phyloP scores from a whole-genome alignment of 768 basidiomycete species.

The Tulasnella sp. region DNA sequence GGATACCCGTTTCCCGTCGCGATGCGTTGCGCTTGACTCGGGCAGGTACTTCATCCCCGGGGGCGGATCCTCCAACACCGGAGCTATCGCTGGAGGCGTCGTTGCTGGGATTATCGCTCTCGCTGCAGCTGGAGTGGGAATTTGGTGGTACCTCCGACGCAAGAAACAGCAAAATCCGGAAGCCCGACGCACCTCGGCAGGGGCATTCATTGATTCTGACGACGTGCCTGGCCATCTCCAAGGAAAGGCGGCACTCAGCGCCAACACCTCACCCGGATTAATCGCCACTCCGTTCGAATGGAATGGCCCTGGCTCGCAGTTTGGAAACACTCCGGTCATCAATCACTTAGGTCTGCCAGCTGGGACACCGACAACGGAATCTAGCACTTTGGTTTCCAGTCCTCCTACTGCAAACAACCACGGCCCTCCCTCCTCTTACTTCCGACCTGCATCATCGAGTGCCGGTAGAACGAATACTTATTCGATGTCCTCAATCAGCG shows the following conservation, averaged over 20 bases:
- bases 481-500: constrained; percentile 13
- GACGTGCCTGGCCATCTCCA: background rate
- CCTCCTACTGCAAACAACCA: background rate
- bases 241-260: background rate
- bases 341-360: background rate
- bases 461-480: background rate
- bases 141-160: background rate
- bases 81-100: background rate
- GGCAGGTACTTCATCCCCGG: constrained; percentile 16
- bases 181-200: background rate
- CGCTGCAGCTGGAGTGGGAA: background rate
- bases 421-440: constrained; percentile 6
- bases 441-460: background rate
- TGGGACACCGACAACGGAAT: background rate
- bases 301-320: constrained; percentile 12
- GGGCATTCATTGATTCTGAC: background rate
- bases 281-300: constrained; percentile 24
- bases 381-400: background rate
- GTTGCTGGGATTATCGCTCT: background rate
- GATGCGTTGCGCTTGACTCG: background rate
- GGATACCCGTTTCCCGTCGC: background rate
- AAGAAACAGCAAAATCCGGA: background rate
- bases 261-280: background rate
- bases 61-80: background rate
- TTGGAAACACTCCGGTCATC: background rate